Conservation (phyloP, 2,329 filamentous ascomycete species). For the Arachnomyces sp. region DNA sequence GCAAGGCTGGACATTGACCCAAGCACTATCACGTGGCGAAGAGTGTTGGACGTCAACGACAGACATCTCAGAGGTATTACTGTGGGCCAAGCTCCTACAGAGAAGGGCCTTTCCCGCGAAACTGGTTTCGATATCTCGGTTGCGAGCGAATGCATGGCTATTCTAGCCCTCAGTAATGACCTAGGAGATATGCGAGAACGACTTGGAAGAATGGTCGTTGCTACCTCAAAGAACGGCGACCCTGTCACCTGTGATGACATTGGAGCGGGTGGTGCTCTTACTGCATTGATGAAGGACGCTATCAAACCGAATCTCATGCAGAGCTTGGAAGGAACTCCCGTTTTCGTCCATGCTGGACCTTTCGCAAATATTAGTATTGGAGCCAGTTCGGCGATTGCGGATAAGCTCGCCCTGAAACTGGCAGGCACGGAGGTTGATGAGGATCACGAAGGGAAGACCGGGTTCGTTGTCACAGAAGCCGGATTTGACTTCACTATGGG, state of each 20-base stretch:
- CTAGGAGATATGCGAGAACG: constrained; percentile 85
- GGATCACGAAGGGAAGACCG: constrained; percentile 70
- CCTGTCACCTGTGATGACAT: constrained; percentile 95
- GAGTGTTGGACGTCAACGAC: constrained; percentile 95
- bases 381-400: constrained; percentile 88
- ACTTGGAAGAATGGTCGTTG: constrained; percentile 91
- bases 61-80: constrained; percentile 85
- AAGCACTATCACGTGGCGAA: constrained; percentile 92
- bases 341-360: constrained; percentile 93
- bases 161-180: constrained; percentile 84
- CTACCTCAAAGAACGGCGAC: constrained; percentile 74
- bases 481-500: constrained; percentile 99
- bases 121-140: constrained; percentile 98
- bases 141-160: constrained; percentile 96
- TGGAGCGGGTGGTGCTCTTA: constrained; percentile 82
- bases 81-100: constrained; percentile 78
- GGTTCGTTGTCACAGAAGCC: constrained; percentile 92
- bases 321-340: constrained; percentile 90
- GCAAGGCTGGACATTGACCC: constrained; percentile 95
- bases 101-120: constrained; percentile 79
- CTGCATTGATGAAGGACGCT: constrained; percentile 93
- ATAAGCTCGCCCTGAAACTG: constrained; percentile 92
- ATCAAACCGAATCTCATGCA: constrained; percentile 99
- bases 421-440: constrained; percentile 90
- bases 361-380: constrained; percentile 99